phyloP scores from a whole-genome alignment of 192 early-diverging fungal genomes.

The Linderina pennispora region DNA sequence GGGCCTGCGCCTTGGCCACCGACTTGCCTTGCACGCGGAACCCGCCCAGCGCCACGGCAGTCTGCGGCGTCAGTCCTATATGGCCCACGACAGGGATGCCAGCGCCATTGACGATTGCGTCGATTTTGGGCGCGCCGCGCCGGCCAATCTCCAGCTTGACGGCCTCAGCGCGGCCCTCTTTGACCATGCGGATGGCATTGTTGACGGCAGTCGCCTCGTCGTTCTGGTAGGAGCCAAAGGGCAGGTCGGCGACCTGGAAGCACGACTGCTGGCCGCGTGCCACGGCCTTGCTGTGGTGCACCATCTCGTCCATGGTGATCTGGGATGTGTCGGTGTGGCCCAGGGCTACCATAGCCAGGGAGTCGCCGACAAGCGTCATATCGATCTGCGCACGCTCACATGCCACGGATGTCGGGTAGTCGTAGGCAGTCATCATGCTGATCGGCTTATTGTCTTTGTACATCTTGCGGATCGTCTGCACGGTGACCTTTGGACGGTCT shows the following conservation, averaged over 20 bases:
- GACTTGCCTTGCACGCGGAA: constrained; percentile 93
- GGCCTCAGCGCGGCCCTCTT: constrained; percentile 88
- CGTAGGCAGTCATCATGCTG: constrained; percentile 93
- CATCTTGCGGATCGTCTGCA: constrained; percentile 71
- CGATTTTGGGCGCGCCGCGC: constrained; percentile 74
- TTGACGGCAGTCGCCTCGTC: constrained; percentile 67
- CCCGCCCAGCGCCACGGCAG: constrained; percentile 78
- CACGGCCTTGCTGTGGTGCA: constrained; percentile 90
- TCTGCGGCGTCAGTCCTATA: constrained; percentile 93
- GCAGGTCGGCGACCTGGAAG: constrained; percentile 87
- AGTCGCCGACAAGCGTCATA: constrained; percentile 89
- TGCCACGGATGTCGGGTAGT: constrained; percentile 87
- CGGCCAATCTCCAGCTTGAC: constrained; percentile 95
- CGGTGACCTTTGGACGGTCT: constrained; percentile 71
- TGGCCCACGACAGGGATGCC: constrained; percentile 96
- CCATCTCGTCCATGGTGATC: constrained; percentile 92
- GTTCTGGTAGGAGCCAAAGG: constrained; percentile 88
- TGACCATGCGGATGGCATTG: constrained; percentile 73
- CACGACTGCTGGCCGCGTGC: constrained; percentile 68
- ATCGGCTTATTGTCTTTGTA: constrained; percentile 72
- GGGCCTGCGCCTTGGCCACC: constrained; percentile 58
- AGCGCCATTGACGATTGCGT: constrained; percentile 65
- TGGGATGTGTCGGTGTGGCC: constrained; percentile 81
- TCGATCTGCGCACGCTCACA: constrained; percentile 83
- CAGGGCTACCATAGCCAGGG: constrained; percentile 93